Evolutionary conservation across 805 yeast genomes (phyloP).

Genomic region (Candida peoriensis): DNA sequence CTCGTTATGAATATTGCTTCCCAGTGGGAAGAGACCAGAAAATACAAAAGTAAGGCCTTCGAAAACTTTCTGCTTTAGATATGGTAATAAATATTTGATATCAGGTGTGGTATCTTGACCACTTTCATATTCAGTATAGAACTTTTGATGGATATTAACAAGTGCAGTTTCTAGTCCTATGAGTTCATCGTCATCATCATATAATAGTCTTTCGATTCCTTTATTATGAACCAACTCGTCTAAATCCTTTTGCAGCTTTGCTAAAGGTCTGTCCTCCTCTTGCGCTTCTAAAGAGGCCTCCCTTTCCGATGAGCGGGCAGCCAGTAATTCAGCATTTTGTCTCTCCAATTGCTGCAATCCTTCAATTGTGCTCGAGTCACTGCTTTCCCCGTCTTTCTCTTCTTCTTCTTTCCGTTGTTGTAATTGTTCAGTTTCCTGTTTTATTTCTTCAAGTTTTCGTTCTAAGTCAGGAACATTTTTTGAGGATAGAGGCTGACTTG

Average conservation of each 20-base stretch:
- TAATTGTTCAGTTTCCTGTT: constrained; percentile 26
- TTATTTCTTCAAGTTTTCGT: constrained; percentile 24
- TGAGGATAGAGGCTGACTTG: constrained; percentile 20
- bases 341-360: constrained; percentile 32
- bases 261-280: constrained; percentile 77
- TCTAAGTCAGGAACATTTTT: constrained; percentile 27
- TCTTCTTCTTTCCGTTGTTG: constrained; percentile 26
- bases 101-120: constrained; percentile 54
- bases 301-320: constrained; percentile 44
- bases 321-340: constrained; percentile 26
- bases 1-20: constrained; percentile 62
- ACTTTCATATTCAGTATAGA: constrained; percentile 46
- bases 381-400: background rate
- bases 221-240: constrained; percentile 30
- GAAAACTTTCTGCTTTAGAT: constrained; percentile 66
- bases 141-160: constrained; percentile 57
- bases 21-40: constrained; percentile 89
- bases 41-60: constrained; percentile 66
- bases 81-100: constrained; percentile 65
- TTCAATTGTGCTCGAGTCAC: constrained; percentile 13
- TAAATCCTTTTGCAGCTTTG: constrained; percentile 71
- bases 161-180: constrained; percentile 57
- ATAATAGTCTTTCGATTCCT: constrained; percentile 39
- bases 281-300: constrained; percentile 73
- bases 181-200: constrained; percentile 81